Percentiles rank a stretch among this genome's conserved stretches.
Evolutionary conservation across 768 basidiomycete species (phyloP).

Genomic region (Neoboletus subvelutipes): DNA sequence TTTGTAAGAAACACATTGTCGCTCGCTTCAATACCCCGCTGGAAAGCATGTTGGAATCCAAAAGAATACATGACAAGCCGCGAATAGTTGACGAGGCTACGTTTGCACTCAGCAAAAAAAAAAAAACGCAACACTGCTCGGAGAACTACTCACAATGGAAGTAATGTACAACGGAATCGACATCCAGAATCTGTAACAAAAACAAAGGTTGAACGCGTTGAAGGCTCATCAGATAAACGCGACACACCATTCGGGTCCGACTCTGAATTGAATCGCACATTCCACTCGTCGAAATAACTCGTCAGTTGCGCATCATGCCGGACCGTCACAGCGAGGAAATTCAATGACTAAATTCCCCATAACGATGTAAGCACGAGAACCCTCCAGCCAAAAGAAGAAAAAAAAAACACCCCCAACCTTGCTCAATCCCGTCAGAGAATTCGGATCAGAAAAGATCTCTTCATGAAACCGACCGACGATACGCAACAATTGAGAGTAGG

Average conservation of each 20-base stretch:
- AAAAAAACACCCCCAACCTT: conserved; percentile 40
- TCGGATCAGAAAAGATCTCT: conserved; percentile 70
- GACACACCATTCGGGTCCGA: conserved; percentile 56
- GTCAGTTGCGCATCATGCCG: conserved; percentile 58
- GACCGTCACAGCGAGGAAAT: conserved; percentile 65
- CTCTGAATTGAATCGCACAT: conserved; percentile 53
- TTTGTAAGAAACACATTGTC: conserved; percentile 69
- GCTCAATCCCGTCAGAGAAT: conserved; percentile 65
- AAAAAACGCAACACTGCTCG: neutral
- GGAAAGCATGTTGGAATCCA: conserved; percentile 80
- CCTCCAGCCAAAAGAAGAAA: neutral
- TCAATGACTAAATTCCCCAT: conserved; percentile 58
- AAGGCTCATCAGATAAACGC: too few relatives aligned
- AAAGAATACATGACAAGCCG: conserved; percentile 86
- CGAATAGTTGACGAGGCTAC: conserved; percentile 71
- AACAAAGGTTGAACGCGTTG: neutral
- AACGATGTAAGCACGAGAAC: conserved; percentile 6
- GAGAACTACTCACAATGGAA: conserved; percentile 64
- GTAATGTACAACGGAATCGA: conserved; percentile 59
- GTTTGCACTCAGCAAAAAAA: conserved; percentile 8
- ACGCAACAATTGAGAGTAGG: conserved; percentile 65
- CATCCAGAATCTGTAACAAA: conserved; percentile 49
- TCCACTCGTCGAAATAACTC: conserved; percentile 67
- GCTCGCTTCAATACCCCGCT: conserved; percentile 59
- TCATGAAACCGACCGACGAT: conserved; percentile 77